phyloP scores from a whole-genome alignment of 257 asterid genomes.

The Leonotis leonurus region DNA sequence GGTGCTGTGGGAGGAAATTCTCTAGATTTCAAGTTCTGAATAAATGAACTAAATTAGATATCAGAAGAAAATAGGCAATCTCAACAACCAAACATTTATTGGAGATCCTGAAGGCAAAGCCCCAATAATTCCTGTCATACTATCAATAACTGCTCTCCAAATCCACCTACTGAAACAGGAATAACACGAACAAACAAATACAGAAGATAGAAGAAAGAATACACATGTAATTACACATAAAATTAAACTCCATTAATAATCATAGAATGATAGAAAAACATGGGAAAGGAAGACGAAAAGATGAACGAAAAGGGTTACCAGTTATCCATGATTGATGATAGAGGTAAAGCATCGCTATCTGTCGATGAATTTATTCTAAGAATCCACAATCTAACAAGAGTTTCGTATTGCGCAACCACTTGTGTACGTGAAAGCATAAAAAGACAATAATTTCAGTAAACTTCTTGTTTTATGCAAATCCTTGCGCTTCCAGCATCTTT shows the following conservation, averaged over 20 bases:
- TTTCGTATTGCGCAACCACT: not conserved
- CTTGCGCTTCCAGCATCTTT: not conserved
- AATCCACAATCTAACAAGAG: not conserved
- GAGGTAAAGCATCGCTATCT: no score
- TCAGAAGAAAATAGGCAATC: not conserved
- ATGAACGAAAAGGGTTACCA: not conserved
- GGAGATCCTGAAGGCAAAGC: not conserved
- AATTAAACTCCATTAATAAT: not conserved
- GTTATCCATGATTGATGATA: no score
- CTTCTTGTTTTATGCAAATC: not conserved
- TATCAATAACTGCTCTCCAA: not conserved
- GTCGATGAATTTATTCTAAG: not conserved
- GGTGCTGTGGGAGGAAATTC: conserved; percentile 34
- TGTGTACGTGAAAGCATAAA: not conserved
- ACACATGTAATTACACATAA: not conserved
- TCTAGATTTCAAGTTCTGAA: conserved; percentile 63
- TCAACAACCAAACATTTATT: not conserved
- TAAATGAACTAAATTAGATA: conserved; percentile 14
- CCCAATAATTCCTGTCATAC: not conserved
- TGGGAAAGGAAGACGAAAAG: not conserved
- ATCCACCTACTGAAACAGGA: not conserved
- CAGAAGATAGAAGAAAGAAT: not conserved
- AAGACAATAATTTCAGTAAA: not conserved
- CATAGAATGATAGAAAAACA: not conserved
- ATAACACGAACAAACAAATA: not conserved